These are phyloP conservation scores for Phytophthora citrophthora DNA, from an alignment of 352 stramenopile species.

Conservation along the genomic window DNA sequence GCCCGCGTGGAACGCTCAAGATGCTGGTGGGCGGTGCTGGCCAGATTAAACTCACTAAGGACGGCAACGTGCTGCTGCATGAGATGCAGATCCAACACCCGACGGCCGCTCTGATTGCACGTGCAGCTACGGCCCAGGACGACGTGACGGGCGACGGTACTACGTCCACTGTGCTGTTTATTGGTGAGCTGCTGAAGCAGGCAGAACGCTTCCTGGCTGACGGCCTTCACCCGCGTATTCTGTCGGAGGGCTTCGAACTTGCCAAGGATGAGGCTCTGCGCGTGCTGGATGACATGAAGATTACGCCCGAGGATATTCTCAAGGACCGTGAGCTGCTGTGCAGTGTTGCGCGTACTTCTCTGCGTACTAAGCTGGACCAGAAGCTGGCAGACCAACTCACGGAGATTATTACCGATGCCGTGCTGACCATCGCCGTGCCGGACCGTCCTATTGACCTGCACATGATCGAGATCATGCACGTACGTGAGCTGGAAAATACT, in stretches of 20 bases:
- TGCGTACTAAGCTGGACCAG: slow-evolving; percentile 98
- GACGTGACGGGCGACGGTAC: slow-evolving; percentile 97
- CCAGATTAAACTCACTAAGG: slow-evolving; percentile 99
- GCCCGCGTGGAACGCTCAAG: slow-evolving; percentile 99
- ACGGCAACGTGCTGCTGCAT: slow-evolving; percentile 98
- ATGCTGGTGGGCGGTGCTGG: slow-evolving; percentile 99
- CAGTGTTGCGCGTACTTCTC: slow-evolving; percentile 94
- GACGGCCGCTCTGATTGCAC: slow-evolving; percentile 98
- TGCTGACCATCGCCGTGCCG: slow-evolving; percentile 93
- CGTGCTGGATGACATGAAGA: slow-evolving; percentile 96
- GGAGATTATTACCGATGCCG: slow-evolving; percentile 97
- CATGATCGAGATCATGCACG: slow-evolving; percentile 99
- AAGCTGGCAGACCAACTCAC: slow-evolving; percentile 94
- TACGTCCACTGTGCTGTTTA: slow-evolving; percentile 98
- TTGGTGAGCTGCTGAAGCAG: slow-evolving; percentile 98
- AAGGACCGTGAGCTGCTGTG: slow-evolving; percentile 96
- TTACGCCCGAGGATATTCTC: slow-evolving; percentile 74
- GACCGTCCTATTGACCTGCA: slow-evolving; percentile 95
- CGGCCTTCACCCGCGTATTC: slow-evolving; percentile 96
- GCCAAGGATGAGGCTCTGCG: slow-evolving; percentile 94
- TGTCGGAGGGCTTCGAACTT: slow-evolving; percentile 98
- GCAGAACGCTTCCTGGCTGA: slow-evolving; percentile 96
- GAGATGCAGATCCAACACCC: slow-evolving; percentile 99
- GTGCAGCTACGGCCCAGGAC: slow-evolving; percentile 98
- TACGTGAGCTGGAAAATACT: slow-evolving; percentile 37